phyloP scores from a whole-genome alignment of 202 grass and related monocot genomes.

The Carex sylvatica region DNA sequence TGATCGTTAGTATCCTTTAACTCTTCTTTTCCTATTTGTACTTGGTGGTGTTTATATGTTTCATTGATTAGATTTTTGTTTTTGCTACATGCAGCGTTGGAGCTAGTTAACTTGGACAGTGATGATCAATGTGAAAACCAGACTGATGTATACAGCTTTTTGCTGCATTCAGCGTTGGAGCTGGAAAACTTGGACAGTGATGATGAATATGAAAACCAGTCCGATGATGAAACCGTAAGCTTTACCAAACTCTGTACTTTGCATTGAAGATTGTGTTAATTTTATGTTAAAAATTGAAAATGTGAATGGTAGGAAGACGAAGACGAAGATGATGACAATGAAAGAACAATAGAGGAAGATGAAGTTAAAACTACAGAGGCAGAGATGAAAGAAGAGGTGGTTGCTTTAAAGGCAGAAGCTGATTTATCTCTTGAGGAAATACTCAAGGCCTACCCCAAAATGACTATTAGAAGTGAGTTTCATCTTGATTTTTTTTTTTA shows the following conservation, averaged over 20 bases:
- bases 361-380: conserved; percentile 87
- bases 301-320: no score
- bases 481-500: background rate
- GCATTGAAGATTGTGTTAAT: no score
- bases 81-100: conserved; percentile 31
- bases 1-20: conserved; percentile 30
- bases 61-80: conserved; percentile 10
- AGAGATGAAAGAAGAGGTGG: conserved; percentile 76
- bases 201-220: no score
- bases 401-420: conserved; percentile 82
- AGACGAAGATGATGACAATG: no score
- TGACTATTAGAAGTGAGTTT: conserved; percentile 44
- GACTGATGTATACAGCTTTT: background rate
- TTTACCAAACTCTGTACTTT: no score
- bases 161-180: conserved; percentile 32
- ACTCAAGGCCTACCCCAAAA: conserved; percentile 52
- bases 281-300: no score
- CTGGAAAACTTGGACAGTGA: background rate
- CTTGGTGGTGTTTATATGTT: conserved; percentile 12
- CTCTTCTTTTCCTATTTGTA: conserved; percentile 13
- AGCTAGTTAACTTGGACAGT: background rate
- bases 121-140: conserved; percentile 46
- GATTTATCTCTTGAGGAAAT: conserved; percentile 82
- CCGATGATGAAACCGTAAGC: no score
- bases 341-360: conserved; percentile 77